Base-by-base conservation (phyloP, 805 yeast species). In the Yamadazyma nakazawae region DNA sequence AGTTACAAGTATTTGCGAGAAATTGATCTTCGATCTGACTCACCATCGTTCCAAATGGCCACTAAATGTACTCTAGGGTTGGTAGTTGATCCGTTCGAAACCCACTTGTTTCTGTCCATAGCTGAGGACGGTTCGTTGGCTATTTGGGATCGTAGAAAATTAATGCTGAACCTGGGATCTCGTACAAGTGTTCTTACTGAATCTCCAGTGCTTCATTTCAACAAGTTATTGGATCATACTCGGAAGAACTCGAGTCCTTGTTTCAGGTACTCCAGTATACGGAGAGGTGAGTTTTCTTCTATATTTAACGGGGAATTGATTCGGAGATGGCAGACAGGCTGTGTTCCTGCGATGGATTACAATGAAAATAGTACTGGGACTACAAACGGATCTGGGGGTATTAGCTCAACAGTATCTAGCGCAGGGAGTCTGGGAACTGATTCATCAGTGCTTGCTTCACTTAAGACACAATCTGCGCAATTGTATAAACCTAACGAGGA, bases 121-220 rank as follows among this genome's bases (percentile, higher is more conserved):
- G 80, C 88, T 43, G 96, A 90, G 55, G 92, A 87, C 57, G 96
- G 96, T 1, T 79, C 94, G 0, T 66, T 90, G 42, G 84, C 92
- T 0, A 72, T 91, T 7, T 91, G 91, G 88, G 96, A 87, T 61
- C 74, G 88, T 52, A 70, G 96, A 53, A 82, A 77, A 53, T 60
- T 87, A 39, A 62, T 72, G 0, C 58, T 54, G 35, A 49, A 45
- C 34, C 62, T 61, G 4, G 56, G 65, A 14, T 63, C 71, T 25
- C 25, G 41, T 16, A 37, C 40, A 9, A 37, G 16, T 37, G 40
- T 37, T n/a, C 17, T 37, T 11, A 28, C 35, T n/a, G 84, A 82
- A 16, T 70, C 76, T 3, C 90, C 91, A 0, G 60, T 80, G 11
- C 60, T 85, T 31, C 74, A 77, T 16, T 85, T 85, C 54, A 76